Evolutionary conservation across 2,329 filamentous ascomycete genomes (phyloP), one percentile per base, ranked within the genome.

Genomic region (Curvularia verruculosa): DNA sequence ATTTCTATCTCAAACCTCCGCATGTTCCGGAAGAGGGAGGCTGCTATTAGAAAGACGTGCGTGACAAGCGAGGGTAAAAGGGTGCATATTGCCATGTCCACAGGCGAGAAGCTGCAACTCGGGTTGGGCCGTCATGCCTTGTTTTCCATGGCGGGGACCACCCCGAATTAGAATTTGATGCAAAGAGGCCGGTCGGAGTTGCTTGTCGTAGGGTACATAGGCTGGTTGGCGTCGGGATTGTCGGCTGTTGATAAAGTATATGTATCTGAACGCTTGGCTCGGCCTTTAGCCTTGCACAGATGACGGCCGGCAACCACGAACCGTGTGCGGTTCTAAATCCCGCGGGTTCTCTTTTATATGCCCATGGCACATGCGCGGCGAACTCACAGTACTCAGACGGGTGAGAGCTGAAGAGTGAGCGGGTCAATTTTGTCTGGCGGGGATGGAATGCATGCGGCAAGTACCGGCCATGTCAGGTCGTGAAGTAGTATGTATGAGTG

Each of bases 1-100:
- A 57, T 47, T 47, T 53, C 43, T 39, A 46, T 44, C 37, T n/a
- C 44, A 54, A 31, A 31, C 28, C 39, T 57, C 54, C 54, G 54
- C 50, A 53, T 48, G 44, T 37, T 56, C 54, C 50, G 44, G 31
- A 49, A 21, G 24, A 34, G 40, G 29, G 19, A 34, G 40, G 29
- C 18, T 44, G 45, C 12, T 21, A 23, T 19, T 9, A 23, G 5
- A 34, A 19, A 18, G 21, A 28, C 24, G 46, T 21, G 10, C 21
- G 26, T 19, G 31, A 13, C 34, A 23, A 39, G 34, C 46, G 2
- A 37, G 13, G 19, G 31, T 21, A 19, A 39, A 19, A 26, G 10
- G 34, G 34, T 18, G n/a, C n/a, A n/a, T n/a, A 8, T 36, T 18
- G 7, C 18, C 8, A 36, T 36, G 15, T n/a, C 34, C 15, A 36